These are phyloP conservation scores for Coemansia sp. DNA, from an alignment of 192 early-diverging fungal species.

Conservation along the genomic window DNA sequence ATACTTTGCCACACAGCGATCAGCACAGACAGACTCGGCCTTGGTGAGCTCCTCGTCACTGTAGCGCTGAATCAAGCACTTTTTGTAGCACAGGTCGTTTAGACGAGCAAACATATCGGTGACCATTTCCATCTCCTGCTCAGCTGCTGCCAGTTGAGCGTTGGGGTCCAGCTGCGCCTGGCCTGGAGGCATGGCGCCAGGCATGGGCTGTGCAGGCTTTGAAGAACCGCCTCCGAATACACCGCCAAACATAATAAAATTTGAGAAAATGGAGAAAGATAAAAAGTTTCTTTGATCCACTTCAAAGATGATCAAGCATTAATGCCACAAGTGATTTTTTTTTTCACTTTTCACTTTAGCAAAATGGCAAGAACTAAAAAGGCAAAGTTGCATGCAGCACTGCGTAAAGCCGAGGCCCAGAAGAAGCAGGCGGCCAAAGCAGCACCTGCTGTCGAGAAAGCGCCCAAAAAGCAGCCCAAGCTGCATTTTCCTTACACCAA, in stretches of 20 bases:
- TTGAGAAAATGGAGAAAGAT: conserved; percentile 3
- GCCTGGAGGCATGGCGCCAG: conserved; percentile 24
- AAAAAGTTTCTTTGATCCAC: not conserved
- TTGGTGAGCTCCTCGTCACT: conserved; percentile 80
- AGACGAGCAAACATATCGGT: conserved; percentile 78
- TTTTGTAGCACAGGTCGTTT: conserved; percentile 74
- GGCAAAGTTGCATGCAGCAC: not conserved
- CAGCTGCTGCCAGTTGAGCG: conserved; percentile 56
- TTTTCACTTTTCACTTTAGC: not conserved
- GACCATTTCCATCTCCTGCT: conserved; percentile 82
- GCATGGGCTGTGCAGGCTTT: conserved; percentile 15
- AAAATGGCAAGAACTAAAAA: not conserved
- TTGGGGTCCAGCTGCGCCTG: conserved; percentile 45
- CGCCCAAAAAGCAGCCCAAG: not conserved
- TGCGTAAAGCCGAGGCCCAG: not conserved
- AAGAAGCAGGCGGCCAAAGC: not conserved
- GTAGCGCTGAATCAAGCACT: conserved; percentile 81
- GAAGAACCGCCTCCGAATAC: conserved; percentile 36
- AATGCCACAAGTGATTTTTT: not conserved
- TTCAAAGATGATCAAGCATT: not conserved
- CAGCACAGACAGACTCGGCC: conserved; percentile 86
- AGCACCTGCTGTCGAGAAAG: not conserved
- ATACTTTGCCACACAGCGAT: conserved; percentile 87
- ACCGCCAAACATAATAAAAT: conserved; percentile 36
- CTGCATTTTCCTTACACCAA: conserved; percentile 53